Base-by-base conservation (phyloP, 2,329 filamentous ascomycete genomes). In the Clarireedia sp. region DNA sequence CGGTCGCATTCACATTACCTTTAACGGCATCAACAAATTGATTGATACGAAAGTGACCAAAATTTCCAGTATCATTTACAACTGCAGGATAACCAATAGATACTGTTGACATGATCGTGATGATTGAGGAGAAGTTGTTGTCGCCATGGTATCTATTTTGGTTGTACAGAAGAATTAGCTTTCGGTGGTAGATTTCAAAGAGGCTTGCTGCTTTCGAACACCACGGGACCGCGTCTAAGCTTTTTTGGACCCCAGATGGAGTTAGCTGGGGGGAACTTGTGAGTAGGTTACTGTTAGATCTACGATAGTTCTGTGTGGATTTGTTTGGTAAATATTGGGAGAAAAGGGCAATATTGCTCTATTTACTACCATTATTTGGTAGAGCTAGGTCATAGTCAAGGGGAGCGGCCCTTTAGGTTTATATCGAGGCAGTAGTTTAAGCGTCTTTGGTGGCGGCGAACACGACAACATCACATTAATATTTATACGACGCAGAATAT, bases 61-160 rank as follows among this genome's bases (percentile, higher is more conserved):
- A 48, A 33, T 40, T 54, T 16, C 51, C 43, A 48, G 46, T 26
- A 16, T 24, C 58, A 21, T 58, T 59, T 36, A 63, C 58, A 53
- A 62, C 46, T 56, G 58, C 50, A 48, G 61, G 55, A 49, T 49
- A 55, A 48, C 54, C 51, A 48, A 54, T 51, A 58, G 64, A 59
- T 37, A 60, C 62, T 58, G 64, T 63, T 59, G 62, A 64, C 62
- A 68, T 67, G 24, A 53, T 63, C 55, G 56, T 48, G 45, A 51
- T 38, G 41, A 48, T 33, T 47, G 54, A 52, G 29, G 24, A 58
- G 48, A 38, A 48, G 59, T 59, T 33, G 59, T 59, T 33, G 58
- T 63, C 60, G 60, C 63, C 65, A 65, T 66, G 40, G 48, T 60
- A 50, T 60, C 48, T 58, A 48, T 59, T 56, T 48, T 48, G 7